Percentiles rank a stretch among this genome's conserved stretches.
Evolutionary conservation across 352 stramenopile species (phyloP).

Genomic region (Globisporangium irregulare): DNA sequence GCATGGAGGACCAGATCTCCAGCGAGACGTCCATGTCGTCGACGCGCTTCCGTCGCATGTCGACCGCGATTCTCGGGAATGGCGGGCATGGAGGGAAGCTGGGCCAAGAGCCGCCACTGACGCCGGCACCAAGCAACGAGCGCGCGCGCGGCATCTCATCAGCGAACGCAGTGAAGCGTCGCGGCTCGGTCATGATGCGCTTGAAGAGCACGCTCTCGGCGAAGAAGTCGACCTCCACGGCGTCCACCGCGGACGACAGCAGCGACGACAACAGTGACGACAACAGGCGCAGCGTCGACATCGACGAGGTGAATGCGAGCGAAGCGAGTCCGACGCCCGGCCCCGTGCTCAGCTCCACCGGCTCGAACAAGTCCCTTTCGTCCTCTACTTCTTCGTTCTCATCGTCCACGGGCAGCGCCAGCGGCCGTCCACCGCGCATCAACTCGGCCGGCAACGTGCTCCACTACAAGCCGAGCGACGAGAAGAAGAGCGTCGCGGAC

Average conservation of each 20-base stretch:
- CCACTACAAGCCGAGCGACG: slow-evolving; percentile 29
- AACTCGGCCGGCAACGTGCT: slow-evolving; percentile 40
- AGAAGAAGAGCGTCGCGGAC: slow-evolving; percentile 34
- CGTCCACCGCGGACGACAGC: slow-evolving; percentile 3
- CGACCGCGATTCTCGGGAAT: slow-evolving; percentile 14
- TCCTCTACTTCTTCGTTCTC: slow-evolving; percentile 2
- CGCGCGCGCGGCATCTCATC: slow-evolving; percentile 29
- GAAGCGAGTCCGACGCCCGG: slow-evolving; percentile 8
- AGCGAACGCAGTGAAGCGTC: slow-evolving; percentile 17
- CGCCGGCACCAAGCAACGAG: background rate
- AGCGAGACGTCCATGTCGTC: slow-evolving; percentile 18
- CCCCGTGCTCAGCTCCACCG: background rate
- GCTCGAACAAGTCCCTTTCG: slow-evolving; percentile 7
- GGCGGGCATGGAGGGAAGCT: slow-evolving; percentile 16
- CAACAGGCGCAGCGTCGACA: slow-evolving; percentile 14
- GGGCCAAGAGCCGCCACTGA: slow-evolving; percentile 2
- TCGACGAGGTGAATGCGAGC: slow-evolving; percentile 16
- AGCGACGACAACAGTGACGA: slow-evolving; percentile 9
- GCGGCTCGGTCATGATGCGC: slow-evolving; percentile 19
- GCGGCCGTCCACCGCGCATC: slow-evolving; percentile 24
- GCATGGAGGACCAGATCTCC: slow-evolving; percentile 14
- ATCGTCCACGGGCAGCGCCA: slow-evolving; percentile 15
- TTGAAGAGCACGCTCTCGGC: slow-evolving; percentile 10
- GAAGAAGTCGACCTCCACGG: slow-evolving; percentile 7
- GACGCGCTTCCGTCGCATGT: slow-evolving; percentile 22